Evolutionary conservation across 495 filamentous ascomycete genomes (phyloP).

Genomic region (Aspergillus cristatus): DNA sequence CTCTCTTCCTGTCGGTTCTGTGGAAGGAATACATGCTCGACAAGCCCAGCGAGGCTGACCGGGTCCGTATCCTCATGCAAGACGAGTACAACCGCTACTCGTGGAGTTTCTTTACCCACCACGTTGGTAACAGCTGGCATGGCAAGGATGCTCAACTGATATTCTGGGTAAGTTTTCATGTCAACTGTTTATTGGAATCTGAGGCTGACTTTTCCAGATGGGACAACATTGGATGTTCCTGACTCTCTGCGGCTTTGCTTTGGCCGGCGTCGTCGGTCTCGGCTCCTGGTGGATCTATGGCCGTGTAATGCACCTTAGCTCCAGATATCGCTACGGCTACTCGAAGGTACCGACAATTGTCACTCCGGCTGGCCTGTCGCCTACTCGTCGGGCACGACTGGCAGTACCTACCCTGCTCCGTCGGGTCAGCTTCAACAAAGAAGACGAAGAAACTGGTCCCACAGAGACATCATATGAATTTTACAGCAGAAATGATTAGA

Average conservation of each 20-base stretch:
- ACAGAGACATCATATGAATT: constrained; percentile 37
- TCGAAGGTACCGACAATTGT: constrained; percentile 24
- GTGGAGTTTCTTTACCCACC: constrained; percentile 74
- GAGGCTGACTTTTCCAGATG: constrained; percentile 33
- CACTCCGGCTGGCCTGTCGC: constrained; percentile 19
- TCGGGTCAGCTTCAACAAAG: constrained; percentile 34
- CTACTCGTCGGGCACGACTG: constrained; percentile 24
- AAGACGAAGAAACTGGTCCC: constrained; percentile 31
- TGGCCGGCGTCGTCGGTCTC: constrained; percentile 49
- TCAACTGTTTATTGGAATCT: background rate
- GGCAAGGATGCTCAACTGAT: constrained; percentile 63
- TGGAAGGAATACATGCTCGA: constrained; percentile 68
- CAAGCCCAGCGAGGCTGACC: constrained; percentile 26
- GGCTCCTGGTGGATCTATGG: constrained; percentile 49
- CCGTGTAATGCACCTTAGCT: constrained; percentile 36
- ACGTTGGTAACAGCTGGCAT: constrained; percentile 71
- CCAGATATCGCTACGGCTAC: constrained; percentile 37
- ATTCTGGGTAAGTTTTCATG: constrained; percentile 52
- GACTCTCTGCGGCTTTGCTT: constrained; percentile 52
- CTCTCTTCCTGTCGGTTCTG: constrained; percentile 73
- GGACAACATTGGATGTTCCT: constrained; percentile 65
- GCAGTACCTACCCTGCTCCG: constrained; percentile 32
- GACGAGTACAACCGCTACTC: constrained; percentile 60
- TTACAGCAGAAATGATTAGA: constrained; percentile 30
- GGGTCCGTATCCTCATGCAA: constrained; percentile 49